Evolutionary conservation across 371 early-diverging fungal species (phyloP), one percentile per base, ranked within the genome.

Genomic region (Dinochytrium kinnereticum): DNA sequence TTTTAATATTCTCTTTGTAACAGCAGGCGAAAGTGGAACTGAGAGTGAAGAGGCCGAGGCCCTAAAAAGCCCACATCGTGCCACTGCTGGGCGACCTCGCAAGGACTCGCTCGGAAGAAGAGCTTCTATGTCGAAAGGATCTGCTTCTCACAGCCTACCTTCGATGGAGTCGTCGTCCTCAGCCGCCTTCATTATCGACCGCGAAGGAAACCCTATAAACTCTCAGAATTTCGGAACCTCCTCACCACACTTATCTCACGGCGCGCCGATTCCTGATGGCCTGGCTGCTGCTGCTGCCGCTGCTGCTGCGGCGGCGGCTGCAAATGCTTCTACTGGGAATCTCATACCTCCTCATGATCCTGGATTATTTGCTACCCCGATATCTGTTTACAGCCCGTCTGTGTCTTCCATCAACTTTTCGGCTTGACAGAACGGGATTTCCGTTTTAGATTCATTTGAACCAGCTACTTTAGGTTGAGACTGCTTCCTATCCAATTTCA

Each of bases 261-360:
- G n/a, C n/a, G n/a, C n/a, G n/a, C n/a, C n/a, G n/a, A n/a, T n/a
- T 30, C 28, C 57, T 26, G 57, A 7, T 17, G 24, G 21, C 10
- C 7, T 34, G 19, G 36, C 61, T 10, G 61, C 61, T 61, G 61
- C 61, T 34, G 37, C 31, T 61, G 61, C 37, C 34, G 61, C 36
- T 61, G 61, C 61, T 61, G 36, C 61, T 7, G 30, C 61, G 61
- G 61, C 61, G 30, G 3, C 61, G 7, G 61, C 15, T 34, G 61
- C 19, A 36, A 61, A 34, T 34, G 28, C 36, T 53, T 5, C 26
- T 13, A 5, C 17, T 37, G 61, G 44, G 44, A 44, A n/a, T n/a
- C n/a, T n/a, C n/a, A n/a, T n/a, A n/a, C n/a, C n/a, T n/a, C n/a
- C 44, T 7, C 44, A 61, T 3, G 61, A 13, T 31, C 13, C 37